Conservation (phyloP, 345 rosid species). For the Gossypium anomalum region DNA sequence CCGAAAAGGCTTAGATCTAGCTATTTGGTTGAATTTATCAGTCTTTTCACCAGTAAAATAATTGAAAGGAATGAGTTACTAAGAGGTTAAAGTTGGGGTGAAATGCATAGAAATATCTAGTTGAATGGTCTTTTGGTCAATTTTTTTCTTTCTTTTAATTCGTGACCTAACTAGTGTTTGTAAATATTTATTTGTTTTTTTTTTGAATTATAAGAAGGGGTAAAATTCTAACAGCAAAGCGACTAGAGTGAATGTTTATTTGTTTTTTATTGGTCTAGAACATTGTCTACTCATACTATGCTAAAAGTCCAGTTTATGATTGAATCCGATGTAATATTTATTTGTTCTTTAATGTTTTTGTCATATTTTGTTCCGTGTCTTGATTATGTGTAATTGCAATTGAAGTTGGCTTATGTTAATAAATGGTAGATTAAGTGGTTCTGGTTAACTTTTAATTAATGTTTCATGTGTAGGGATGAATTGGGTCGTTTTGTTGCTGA, state of each 20-base stretch:
- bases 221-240: too few relatives aligned
- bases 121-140: not conserved
- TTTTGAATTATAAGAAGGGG: too few relatives aligned
- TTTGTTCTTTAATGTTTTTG: not conserved
- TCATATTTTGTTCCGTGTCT: not conserved
- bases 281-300: not conserved
- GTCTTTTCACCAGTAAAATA: not conserved
- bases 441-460: slow-evolving; percentile 6
- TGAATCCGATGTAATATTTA: not conserved
- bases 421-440: slow-evolving; percentile 9
- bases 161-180: not conserved
- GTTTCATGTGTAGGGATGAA: slow-evolving; percentile 60
- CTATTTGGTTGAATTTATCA: not conserved
- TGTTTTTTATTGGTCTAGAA: not conserved
- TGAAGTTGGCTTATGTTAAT: not conserved
- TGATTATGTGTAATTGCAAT: not conserved
- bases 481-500: slow-evolving; percentile 93
- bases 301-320: not conserved
- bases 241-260: too few relatives aligned
- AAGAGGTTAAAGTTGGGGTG: not conserved
- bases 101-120: not conserved
- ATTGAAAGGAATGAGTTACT: not conserved
- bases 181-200: not conserved
- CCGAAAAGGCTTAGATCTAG: not conserved
- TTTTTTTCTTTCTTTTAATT: not conserved